Base-by-base conservation (phyloP, 192 early-diverging fungal species). In the Diversispora epigaea region DNA sequence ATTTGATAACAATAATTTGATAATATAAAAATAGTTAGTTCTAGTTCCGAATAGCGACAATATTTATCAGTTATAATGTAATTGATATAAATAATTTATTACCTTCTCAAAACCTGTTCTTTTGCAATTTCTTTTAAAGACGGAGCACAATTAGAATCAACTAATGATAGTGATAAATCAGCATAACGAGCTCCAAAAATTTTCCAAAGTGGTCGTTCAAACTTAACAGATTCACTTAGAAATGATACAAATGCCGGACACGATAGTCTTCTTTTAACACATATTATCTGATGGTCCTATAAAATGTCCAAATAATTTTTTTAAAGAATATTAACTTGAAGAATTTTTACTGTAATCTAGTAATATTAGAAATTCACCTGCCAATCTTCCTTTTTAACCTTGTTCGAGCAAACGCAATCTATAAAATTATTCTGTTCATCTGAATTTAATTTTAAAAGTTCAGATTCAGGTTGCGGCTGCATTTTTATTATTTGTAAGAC, bases 211-310 rank as follows among this genome's bases (percentile, higher is more conserved):
- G 49, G 49, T 50, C 6, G 49, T 50, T 63, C 15, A 17, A 19
- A 25, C 3, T 43, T 7, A 6, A 39, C 7, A 43, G 5, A 25
- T 3, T 7, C 15, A 43, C 39, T n/a, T 40, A 63, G 17, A 63
- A 43, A 63, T 40, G 61, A 40, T 15, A 43, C 14, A 63, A 17
- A 63, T 14, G 61, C 15, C 8, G 61, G 17, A 19, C 61, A 63
- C 17, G 15, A 17, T 4, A 40, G 17, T 40, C 61, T 32, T 63
- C 32, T 43, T 43, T 63, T 63, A 17, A 39, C 12, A 7, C 61
- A 63, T 43, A 63, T 39, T 17, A 63, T 63, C n/a, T 63, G 61
- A 40, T 63, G 61, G 40, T 63, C 61, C 40, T 63, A 41, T 15
- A 22, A 63, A 58, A 7, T 22, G 25, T 25, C 6, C 19, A 6